These are phyloP conservation scores for Mortierella antarctica DNA, from an alignment of 192 early-diverging fungal species.

Conservation along the genomic window DNA sequence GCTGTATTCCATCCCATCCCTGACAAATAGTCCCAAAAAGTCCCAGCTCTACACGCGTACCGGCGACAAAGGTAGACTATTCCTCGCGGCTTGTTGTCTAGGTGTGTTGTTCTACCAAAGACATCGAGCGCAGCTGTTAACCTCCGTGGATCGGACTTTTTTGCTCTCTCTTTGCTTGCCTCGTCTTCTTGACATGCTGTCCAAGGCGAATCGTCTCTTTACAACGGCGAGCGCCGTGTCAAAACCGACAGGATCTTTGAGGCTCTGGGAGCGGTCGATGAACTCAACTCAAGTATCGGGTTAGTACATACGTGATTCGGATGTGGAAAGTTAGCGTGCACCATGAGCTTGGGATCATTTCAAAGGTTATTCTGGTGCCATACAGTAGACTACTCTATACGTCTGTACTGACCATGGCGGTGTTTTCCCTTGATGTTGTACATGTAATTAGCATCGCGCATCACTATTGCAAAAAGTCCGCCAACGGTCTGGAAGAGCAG, in stretches of 20 bases:
- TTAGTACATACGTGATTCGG: not conserved
- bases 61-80: constrained; percentile 77
- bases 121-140: no score
- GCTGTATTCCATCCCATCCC: not conserved
- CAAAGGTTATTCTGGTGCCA: no score
- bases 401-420: no score
- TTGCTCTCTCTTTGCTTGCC: not conserved
- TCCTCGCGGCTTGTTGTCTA: not conserved
- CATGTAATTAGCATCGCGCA: constrained; percentile 46
- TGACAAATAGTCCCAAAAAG: constrained; percentile 44
- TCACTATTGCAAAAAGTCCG: constrained; percentile 55
- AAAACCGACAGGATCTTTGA: constrained; percentile 94
- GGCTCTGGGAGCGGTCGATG: constrained; percentile 75
- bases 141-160: not conserved
- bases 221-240: constrained; percentile 87
- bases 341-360: no score
- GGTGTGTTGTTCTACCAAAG: not conserved
- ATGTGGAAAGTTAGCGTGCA: no score
- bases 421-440: not conserved
- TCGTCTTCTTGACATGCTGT: not conserved
- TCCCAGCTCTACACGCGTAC: constrained; percentile 92
- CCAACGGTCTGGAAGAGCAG: constrained; percentile 48
- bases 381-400: no score
- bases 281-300: constrained; percentile 59
- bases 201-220: constrained; percentile 84